Base-by-base conservation (phyloP, 1,284 basidiomycete species). In the Rhodotorula sp. region DNA sequence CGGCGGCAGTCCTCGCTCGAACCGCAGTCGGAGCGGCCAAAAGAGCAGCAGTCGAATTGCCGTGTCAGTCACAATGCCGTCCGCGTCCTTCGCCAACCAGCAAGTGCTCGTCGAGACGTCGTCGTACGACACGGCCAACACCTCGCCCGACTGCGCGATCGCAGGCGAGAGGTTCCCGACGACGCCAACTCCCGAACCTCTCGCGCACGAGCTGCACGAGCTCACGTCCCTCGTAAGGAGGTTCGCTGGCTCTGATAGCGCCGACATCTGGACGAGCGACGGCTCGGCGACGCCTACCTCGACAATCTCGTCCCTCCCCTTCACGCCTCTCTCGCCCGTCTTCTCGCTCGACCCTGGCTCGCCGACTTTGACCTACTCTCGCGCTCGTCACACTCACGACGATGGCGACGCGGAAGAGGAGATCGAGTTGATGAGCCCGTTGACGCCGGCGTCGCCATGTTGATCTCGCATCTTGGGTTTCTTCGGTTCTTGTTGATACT, bases 371-470 rank as follows among this genome's bases (percentile, higher is more conserved):
- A 8, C 9, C 27, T 19, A 56, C 22, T 13, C 9, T 2, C 44
- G 10, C 57, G 29, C 22, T 11, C 44, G 10, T 22, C 29, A 22
- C 4, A 22, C 46, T 36, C 27, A n/a, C n/a, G 29, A 2, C 32
- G 34, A 36, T 2, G 39, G 29, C 20, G 15, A 22, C 29, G 47
- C 19, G 8, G 49, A 34, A 27, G 30, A 39, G 3, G 51, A 30
- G n/a, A 17, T 27, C 3, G 56, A 44, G 13, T 39, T 49, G 7
- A 20, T 34, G 10, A 64, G 55, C 46, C 62, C 55, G 55, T 20
- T 64, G 24, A 64, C 62, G 47, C 62, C 62, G 55, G 62, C 48
- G 47, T 51, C 55, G 27, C 30, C 29, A 30, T 30, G 32, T 1
- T 54, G 19, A 17, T 44, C 11, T 44, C 39, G 39, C 39, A 8